Base-by-base conservation (phyloP, 2,329 filamentous ascomycete species). In the Trichoderma gracile region DNA sequence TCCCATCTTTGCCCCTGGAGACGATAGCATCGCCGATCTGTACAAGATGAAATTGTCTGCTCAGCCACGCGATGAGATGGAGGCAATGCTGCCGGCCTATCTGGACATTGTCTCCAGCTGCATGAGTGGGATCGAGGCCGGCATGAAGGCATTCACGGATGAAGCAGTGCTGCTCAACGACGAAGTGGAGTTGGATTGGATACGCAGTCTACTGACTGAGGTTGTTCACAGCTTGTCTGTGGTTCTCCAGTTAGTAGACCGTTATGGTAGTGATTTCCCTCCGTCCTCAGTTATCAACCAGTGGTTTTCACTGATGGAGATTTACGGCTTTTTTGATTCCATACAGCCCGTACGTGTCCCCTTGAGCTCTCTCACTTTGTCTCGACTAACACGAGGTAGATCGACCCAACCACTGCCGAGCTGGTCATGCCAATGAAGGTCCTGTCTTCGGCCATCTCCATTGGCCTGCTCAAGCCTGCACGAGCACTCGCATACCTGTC, bases 261-360 rank as follows among this genome's bases (percentile, higher is more conserved):
- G 84, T 53, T 82, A 83, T 57, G 75, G 80, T 43, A 78, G 78
- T 19, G 76, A 81, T 53, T 84, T 91, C 69, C 80, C 86, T 14
- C 80, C 86, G 17, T 81, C 85, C 19, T 78, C 82, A 15, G 75
- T 87, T 7, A 81, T 93, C 19, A 78, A 85, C 45, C 81, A 85
- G 68, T 96, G 92, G 92, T 92, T 93, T 70, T 78, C 82, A n/a
- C 78, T 93, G 56, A 88, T 93, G 81, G 80, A 84, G 47, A 80
- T 85, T 15, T 88, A 86, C 71, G 79, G 78, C 57, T 97, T 96
- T 72, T 84, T 97, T 68, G 85, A 89, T 64, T 79, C 81, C 10
- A 80, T 93, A 54, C 77, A 78, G 63, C 75, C 77, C 27, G 73
- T 77, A 63, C 45, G 74, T 72, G 8, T 15, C 12, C 52, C 15